Evolutionary conservation across 2,329 filamentous ascomycete species (phyloP), one percentile per base, ranked within the genome.

Genomic region (Cytospora schulzeri): DNA sequence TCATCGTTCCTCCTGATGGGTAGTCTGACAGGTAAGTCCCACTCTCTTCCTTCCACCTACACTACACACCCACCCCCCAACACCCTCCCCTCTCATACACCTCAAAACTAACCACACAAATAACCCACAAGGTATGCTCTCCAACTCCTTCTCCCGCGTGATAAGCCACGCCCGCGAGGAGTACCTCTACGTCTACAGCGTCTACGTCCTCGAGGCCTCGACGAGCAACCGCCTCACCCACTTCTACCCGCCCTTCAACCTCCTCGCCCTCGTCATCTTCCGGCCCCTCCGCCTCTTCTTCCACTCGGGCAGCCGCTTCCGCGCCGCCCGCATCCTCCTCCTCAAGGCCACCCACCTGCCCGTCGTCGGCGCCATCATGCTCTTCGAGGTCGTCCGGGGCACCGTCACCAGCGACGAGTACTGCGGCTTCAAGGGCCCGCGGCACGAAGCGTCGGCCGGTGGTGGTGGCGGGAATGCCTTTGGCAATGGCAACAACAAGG

Each of bases 1-100:
- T 92, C 90, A 52, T 91, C 91, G 64, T 91, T 94, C 70, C 80
- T 95, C 9, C 82, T 95, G 35, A 90, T 92, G 77, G 91, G 91
- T 57, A 91, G 89, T 24, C 78, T 93, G 68, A 93, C 91, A 45
- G 65, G 62, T 64, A 22, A 55, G 62, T 51, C n/a, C 4, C 9
- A 4, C 17, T 19, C 9, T 5, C n/a, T 9, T 9, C 4, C 9
- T 31, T 31, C 29, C 9, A 5, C 29, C 4, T 31, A 4, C 29
- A 31, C 4, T 9, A 31, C 29, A 4, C 9, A 31, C 9, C 29
- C 9, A 31, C 19, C 45, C n/a, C 12, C 4, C 45, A 48, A 19
- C n/a, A 19, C 38, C 17, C 15, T 14, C 6, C 38, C 17, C 15
- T 8, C 12, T 24, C 19, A 41, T 41, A 45, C 41, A n/a, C 8